Evolutionary conservation across 176 grass and related monocot genomes (phyloP).

Genomic region (Guadua angustifolia): DNA sequence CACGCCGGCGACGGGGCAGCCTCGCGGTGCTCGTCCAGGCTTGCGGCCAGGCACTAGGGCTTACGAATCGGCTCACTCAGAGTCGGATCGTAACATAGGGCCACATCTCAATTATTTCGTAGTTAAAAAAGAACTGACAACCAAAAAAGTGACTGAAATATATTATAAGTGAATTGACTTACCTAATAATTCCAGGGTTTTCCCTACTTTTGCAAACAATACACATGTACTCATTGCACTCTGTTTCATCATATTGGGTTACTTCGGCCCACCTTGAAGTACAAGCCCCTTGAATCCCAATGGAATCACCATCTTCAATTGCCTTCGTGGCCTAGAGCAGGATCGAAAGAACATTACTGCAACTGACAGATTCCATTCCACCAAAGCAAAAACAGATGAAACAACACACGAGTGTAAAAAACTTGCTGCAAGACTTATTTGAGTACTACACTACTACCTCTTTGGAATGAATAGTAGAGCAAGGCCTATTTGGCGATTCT

Average conservation of each 20-base stretch:
- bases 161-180: conserved; percentile 45
- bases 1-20: no score
- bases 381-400: conserved; percentile 20
- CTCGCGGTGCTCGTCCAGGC: no score
- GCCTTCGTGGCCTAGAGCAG: conserved; percentile 42
- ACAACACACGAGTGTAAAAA: background rate
- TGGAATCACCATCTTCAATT: conserved; percentile 30
- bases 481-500: conserved; percentile 34
- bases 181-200: conserved; percentile 60
- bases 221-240: conserved; percentile 43
- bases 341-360: conserved; percentile 35
- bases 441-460: conserved; percentile 26
- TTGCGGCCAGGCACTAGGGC: no score
- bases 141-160: background rate
- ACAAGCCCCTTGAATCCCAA: conserved; percentile 42
- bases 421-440: conserved; percentile 2
- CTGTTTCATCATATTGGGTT: conserved; percentile 41
- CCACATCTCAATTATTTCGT: conserved; percentile 10
- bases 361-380: conserved; percentile 33
- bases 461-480: conserved; percentile 25
- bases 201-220: conserved; percentile 51
- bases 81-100: no score
- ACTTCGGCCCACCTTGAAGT: conserved; percentile 38
- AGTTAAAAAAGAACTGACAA: background rate
- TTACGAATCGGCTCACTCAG: no score